A percentile compares a stretch with the other conserved stretches of the same genome.
phyloP scores from a whole-genome alignment of 441 rosid genomes.

The Biscutella laevigata region DNA sequence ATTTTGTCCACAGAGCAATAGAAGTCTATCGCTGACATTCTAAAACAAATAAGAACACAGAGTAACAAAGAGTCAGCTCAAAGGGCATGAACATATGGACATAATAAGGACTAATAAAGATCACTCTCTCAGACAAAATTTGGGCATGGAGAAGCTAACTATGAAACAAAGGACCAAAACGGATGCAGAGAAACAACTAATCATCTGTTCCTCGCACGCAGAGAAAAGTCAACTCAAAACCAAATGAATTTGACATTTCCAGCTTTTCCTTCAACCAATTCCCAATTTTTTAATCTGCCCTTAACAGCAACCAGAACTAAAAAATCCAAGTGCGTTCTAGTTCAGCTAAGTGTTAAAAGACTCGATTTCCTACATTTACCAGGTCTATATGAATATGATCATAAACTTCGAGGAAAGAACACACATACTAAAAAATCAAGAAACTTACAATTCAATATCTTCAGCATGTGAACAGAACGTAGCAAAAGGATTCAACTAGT shows the following conservation, averaged over 20 bases:
- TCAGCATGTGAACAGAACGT: too few relatives aligned
- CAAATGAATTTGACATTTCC: neutral
- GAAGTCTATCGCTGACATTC: constrained; percentile 94
- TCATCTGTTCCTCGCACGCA: neutral
- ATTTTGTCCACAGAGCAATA: constrained; percentile 90
- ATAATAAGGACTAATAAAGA: neutral
- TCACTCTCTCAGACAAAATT: neutral
- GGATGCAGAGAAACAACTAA: neutral
- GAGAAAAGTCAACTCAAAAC: neutral
- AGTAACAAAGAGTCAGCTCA: neutral
- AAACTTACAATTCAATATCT: neutral
- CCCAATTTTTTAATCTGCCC: neutral
- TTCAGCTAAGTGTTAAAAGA: neutral
- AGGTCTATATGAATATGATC: neutral
- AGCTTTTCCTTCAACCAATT: neutral
- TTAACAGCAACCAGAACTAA: neutral
- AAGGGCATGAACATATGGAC: neutral
- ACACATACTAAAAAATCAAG: neutral
- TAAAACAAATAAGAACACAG: constrained; percentile 21
- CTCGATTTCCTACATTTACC: neutral
- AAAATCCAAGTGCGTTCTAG: neutral
- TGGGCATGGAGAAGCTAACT: neutral
- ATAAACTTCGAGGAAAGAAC: neutral
- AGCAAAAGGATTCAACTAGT: too few relatives aligned
- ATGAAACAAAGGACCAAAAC: neutral